phyloP scores from a whole-genome alignment of 1,284 basidiomycete species.

The Sanghuangporus baumii region DNA sequence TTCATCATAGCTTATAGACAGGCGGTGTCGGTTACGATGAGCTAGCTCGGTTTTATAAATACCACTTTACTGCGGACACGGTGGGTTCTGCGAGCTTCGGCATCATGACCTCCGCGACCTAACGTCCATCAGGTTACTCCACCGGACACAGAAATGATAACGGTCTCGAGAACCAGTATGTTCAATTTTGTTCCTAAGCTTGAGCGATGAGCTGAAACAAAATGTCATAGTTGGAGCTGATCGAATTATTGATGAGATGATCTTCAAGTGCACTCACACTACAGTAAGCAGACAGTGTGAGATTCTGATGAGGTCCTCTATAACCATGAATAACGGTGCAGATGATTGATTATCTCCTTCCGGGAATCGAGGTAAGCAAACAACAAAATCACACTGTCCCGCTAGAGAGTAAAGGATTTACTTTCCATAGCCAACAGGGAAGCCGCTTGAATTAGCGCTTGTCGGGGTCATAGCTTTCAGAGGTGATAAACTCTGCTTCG shows the following conservation, averaged over 20 bases:
- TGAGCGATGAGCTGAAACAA: conserved; percentile 3
- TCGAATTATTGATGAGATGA: conserved; percentile 43
- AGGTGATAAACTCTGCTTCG: conserved; percentile 47
- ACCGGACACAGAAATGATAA: conserved; percentile 36
- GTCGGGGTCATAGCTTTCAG: conserved; percentile 47
- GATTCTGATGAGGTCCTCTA: conserved; percentile 7
- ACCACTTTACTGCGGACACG: conserved; percentile 37
- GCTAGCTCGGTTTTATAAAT: conserved; percentile 41
- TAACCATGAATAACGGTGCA: conserved; percentile 17
- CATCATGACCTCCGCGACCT: neutral
- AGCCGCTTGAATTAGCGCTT: conserved; percentile 39
- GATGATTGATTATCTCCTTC: conserved; percentile 48
- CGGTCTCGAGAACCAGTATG: conserved; percentile 38
- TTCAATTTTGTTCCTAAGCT: neutral
- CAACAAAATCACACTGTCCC: neutral
- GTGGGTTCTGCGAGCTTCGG: conserved; percentile 15
- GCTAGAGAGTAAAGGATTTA: neutral
- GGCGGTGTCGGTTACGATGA: conserved; percentile 38
- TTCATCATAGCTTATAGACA: conserved; percentile 20
- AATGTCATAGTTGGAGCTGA: conserved; percentile 36
- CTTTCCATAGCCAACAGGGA: conserved; percentile 35
- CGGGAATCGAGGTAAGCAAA: conserved; percentile 30
- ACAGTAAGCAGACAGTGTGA: conserved; percentile 26
- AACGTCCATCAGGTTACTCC: conserved; percentile 33
- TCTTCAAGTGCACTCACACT: conserved; percentile 40